Evolutionary conservation across 345 rosid genomes (phyloP).

Genomic region (Rhodamnia argentea): DNA sequence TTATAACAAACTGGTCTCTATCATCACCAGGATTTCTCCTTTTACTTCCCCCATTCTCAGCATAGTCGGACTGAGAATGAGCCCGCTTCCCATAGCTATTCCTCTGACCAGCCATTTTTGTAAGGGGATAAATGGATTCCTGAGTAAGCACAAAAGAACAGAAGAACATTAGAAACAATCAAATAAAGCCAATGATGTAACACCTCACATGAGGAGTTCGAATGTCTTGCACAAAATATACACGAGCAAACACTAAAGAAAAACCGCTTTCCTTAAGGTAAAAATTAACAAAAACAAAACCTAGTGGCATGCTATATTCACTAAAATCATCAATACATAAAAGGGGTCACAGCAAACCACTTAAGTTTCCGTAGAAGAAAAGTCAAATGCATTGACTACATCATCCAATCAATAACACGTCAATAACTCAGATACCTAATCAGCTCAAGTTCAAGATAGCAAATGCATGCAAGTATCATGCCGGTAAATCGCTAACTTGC

Average conservation of each 20-base stretch:
- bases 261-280: neutral
- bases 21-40: constrained; percentile 68
- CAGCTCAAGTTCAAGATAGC: neutral
- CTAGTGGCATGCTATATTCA: neutral
- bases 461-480: neutral
- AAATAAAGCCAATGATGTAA: neutral
- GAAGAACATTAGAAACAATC: neutral
- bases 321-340: neutral
- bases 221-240: neutral
- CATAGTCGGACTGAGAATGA: constrained; percentile 59
- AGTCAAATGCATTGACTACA: neutral
- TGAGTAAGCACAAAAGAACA: neutral
- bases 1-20: constrained; percentile 51
- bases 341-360: neutral
- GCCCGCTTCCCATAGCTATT: constrained; percentile 75
- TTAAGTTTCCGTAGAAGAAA: neutral
- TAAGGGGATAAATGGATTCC: neutral
- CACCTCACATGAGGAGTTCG: neutral
- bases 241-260: neutral
- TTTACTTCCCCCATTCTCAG: constrained; percentile 53
- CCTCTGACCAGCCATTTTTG: constrained; percentile 65
- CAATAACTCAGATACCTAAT: neutral
- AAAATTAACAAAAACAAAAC: neutral
- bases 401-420: neutral
- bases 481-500: neutral